These are phyloP conservation scores for Wilcoxina mikolae DNA, from an alignment of 495 filamentous ascomycete genomes.

Conservation along the genomic window DNA sequence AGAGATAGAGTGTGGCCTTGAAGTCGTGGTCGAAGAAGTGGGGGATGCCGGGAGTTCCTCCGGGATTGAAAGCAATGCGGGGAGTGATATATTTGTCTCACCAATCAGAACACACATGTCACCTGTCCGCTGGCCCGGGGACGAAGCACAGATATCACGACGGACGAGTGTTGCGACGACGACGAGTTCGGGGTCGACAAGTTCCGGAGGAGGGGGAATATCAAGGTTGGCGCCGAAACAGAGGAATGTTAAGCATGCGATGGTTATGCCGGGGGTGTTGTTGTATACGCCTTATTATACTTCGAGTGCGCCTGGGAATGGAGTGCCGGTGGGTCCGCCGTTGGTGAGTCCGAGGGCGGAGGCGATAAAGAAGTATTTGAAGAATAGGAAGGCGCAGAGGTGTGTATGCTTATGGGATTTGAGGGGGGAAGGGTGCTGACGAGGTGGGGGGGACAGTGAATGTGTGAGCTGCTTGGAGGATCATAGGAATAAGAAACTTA, in stretches of 20 bases:
- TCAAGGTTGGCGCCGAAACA: neutral
- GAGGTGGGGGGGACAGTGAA: slow-evolving; percentile 6
- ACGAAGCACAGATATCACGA: too few relatives aligned
- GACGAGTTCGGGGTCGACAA: neutral
- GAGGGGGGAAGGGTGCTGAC: neutral
- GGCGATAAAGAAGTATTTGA: slow-evolving; percentile 16
- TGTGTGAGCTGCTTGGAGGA: slow-evolving; percentile 16
- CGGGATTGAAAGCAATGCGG: neutral
- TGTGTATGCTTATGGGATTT: neutral
- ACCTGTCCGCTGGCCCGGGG: neutral
- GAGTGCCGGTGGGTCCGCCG: slow-evolving; percentile 3
- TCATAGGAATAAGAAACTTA: slow-evolving; percentile 13
- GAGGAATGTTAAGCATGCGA: neutral
- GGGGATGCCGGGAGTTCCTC: too few relatives aligned
- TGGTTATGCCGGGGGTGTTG: neutral
- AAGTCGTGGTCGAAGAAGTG: too few relatives aligned
- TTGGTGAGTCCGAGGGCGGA: slow-evolving; percentile 9
- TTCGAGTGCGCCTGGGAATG: slow-evolving; percentile 4
- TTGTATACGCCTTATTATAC: neutral
- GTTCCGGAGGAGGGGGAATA: neutral
- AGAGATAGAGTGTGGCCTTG: too few relatives aligned
- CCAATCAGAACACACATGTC: neutral
- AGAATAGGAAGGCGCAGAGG: slow-evolving; percentile 12
- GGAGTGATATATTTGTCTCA: neutral
- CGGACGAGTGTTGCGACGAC: neutral